Percentiles rank a stretch among this genome's conserved stretches.
phyloP scores from a whole-genome alignment of 768 basidiomycete species.

The Leccinum truebloodii region DNA sequence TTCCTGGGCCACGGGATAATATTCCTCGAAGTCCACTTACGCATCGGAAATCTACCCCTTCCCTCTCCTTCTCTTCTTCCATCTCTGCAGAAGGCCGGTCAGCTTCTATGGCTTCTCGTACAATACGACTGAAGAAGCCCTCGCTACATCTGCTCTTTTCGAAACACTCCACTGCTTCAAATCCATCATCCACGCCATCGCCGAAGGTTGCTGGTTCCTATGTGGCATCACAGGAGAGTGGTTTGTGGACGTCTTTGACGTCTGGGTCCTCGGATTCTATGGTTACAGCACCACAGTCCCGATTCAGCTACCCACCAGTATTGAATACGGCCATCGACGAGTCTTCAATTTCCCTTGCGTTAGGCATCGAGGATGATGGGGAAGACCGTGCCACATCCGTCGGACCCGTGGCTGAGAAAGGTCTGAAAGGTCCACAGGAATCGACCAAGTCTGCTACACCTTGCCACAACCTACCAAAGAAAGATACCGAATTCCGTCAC shows the following conservation, averaged over 20 bases:
- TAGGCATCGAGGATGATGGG: conserved; percentile 31
- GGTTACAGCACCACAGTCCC: conserved; percentile 57
- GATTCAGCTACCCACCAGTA: conserved; percentile 52
- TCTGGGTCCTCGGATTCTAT: conserved; percentile 45
- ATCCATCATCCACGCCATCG: conserved; percentile 34
- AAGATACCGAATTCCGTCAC: conserved; percentile 27
- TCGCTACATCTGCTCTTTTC: conserved; percentile 70
- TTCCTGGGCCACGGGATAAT: conserved; percentile 42
- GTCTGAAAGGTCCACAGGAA: conserved; percentile 17
- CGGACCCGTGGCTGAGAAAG: conserved; percentile 15
- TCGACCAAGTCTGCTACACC: conserved; percentile 13
- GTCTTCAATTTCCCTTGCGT: conserved; percentile 45
- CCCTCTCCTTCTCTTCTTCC: conserved; percentile 34
- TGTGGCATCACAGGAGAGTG: conserved; percentile 18
- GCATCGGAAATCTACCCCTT: conserved; percentile 39
- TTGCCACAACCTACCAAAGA: conserved; percentile 22
- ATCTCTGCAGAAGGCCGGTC: conserved; percentile 36
- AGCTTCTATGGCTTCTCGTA: conserved; percentile 36
- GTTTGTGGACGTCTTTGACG: conserved; percentile 28
- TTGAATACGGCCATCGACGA: conserved; percentile 63
- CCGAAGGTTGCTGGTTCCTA: conserved; percentile 19
- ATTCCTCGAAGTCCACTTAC: conserved; percentile 32
- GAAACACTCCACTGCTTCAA: conserved; percentile 57
- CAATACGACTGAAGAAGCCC: conserved; percentile 57
- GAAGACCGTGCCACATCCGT: conserved; percentile 21